Evolutionary conservation across 164 flowering plant species (phyloP).

Genomic region (Vitis rotundifolia): DNA sequence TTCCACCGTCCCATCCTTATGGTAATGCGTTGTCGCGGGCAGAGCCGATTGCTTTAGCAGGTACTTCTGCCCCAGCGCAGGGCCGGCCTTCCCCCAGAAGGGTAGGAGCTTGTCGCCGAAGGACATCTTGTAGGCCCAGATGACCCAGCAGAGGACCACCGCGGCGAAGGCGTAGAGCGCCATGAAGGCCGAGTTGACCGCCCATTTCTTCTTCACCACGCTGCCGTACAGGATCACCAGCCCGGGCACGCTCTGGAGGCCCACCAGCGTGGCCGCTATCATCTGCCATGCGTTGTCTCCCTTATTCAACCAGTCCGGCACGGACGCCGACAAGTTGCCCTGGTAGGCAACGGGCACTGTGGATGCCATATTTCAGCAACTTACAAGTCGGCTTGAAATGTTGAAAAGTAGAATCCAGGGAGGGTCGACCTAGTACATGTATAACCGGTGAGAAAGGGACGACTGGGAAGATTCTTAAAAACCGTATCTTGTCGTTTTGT

Average conservation of each 20-base stretch:
- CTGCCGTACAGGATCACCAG: conserved; percentile 20
- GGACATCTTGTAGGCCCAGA: conserved; percentile 21
- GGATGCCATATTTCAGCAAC: no score
- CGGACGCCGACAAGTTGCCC: neutral
- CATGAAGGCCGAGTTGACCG: conserved; percentile 21
- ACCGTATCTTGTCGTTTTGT: no score
- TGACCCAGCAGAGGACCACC: conserved; percentile 18
- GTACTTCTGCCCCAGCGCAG: conserved; percentile 20
- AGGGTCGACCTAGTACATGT: no score
- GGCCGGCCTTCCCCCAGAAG: conserved; percentile 18
- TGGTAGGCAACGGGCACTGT: no score
- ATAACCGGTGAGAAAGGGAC: no score
- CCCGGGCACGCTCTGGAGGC: conserved; percentile 19
- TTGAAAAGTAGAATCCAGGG: no score
- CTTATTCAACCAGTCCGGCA: conserved; percentile 18
- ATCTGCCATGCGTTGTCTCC: conserved; percentile 22
- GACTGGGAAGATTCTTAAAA: no score
- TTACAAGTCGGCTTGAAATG: no score
- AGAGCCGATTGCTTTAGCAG: conserved; percentile 10
- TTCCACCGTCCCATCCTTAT: neutral
- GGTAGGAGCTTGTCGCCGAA: conserved; percentile 17
- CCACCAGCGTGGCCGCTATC: conserved; percentile 16
- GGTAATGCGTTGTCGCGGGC: conserved; percentile 7
- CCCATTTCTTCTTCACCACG: conserved; percentile 23
- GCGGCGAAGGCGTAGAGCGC: conserved; percentile 20